Evolutionary conservation across 2,329 filamentous ascomycete species (phyloP), one percentile per base, ranked within the genome.

Genomic region (Bipolaris zeicola): DNA sequence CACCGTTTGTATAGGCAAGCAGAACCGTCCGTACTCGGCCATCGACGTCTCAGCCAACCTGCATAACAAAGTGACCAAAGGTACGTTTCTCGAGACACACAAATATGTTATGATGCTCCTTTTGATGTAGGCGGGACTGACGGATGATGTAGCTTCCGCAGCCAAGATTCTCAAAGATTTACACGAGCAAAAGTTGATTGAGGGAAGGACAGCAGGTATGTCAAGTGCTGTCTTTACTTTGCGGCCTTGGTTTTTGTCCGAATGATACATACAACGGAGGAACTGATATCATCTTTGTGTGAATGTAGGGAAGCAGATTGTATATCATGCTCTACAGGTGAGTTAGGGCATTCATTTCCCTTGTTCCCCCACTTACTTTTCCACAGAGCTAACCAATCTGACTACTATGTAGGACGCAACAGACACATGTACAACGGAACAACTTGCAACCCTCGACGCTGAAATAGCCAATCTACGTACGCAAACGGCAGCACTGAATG

Each of bases 121-220:
- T 18, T 16, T 37, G 5, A 26, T 11, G 14, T 13, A 28, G 14
- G 1, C 2, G 0, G 16, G 16, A 38, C 61, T 72, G 47, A 71
- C n/a, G 38, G n/a, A 16, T 13, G 6, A 58, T 6, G 60, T 68
- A 82, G 84, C 85, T 11, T 79, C 84, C 41, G 81, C 86, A 22
- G 81, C 81, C 26, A 89, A 88, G 72, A 68, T 84, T 31, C 76
- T 89, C 33, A 87, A 86, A 64, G 86, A 88, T 57, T 76, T 89
- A 70, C 82, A 86, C 57, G 85, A 88, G 62, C 80, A 79, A 39
- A 83, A 83, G 10, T 75, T 84, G 62, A 84, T 89, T 39, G 84
- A 84, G 65, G 84, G 83, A 47, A 82, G 82, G 47, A 75, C 78
- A 37, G 79, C 85, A 37, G 83, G 83, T 83, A 65, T 60, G 71